phyloP scores from a whole-genome alignment of 257 asterid genomes.

The Przewalskia tangutica region DNA sequence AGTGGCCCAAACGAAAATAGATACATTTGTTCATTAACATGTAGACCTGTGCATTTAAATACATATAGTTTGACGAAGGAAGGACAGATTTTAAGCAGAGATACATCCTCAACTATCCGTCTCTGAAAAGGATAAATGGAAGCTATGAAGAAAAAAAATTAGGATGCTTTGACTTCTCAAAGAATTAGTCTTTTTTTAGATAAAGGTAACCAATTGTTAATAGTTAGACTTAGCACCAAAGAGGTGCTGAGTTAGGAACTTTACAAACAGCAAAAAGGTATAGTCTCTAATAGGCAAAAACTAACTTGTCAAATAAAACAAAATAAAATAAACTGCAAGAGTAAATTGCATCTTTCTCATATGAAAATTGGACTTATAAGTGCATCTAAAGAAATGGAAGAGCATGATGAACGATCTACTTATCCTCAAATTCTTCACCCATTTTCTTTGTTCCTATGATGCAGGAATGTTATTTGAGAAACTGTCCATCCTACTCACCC shows the following conservation, averaged over 20 bases:
- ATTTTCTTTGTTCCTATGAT: not conserved
- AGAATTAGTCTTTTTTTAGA: not conserved
- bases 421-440: not conserved
- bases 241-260: too few relatives aligned
- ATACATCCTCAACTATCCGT: not conserved
- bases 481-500: not conserved
- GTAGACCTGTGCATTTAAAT: not conserved
- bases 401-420: not conserved
- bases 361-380: not conserved
- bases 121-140: not conserved
- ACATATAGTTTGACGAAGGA: not conserved
- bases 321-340: not conserved
- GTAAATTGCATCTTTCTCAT: not conserved
- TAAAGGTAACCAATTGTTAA: too few relatives aligned
- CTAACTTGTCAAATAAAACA: not conserved
- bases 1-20: not conserved
- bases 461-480: not conserved
- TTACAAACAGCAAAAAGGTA: too few relatives aligned
- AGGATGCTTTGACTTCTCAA: not conserved
- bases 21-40: not conserved
- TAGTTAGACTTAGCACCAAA: too few relatives aligned
- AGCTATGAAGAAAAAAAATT: not conserved
- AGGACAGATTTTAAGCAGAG: not conserved
- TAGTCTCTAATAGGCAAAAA: not conserved
- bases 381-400: not conserved